phyloP scores from a whole-genome alignment of 352 stramenopile genomes.

The Phytophthora cactorum region DNA sequence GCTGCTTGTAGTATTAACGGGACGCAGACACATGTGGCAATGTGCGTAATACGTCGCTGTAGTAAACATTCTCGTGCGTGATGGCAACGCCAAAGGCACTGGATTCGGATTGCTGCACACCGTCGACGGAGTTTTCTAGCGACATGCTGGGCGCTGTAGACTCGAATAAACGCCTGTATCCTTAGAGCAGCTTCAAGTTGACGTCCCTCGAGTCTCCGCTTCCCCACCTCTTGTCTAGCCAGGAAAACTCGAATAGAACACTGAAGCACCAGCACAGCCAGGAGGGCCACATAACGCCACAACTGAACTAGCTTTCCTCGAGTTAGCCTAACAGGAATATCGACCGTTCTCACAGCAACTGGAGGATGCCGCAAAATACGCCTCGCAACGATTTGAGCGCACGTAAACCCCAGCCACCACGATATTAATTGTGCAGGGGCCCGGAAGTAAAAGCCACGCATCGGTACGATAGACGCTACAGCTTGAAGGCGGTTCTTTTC shows the following conservation, averaged over 20 bases:
- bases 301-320: slow-evolving; percentile 23
- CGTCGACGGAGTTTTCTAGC: slow-evolving; percentile 32
- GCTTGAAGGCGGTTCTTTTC: background rate
- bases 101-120: slow-evolving; percentile 43
- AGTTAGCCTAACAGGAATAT: slow-evolving; percentile 47
- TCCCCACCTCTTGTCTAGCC: slow-evolving; percentile 33
- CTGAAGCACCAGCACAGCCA: slow-evolving; percentile 45
- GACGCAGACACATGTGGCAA: slow-evolving; percentile 25
- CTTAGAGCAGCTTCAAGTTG: slow-evolving; percentile 28
- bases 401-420: slow-evolving; percentile 50
- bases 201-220: slow-evolving; percentile 25
- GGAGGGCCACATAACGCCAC: slow-evolving; percentile 29
- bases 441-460: slow-evolving; percentile 32
- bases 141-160: slow-evolving; percentile 39
- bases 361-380: slow-evolving; percentile 52
- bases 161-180: slow-evolving; percentile 59
- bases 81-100: slow-evolving; percentile 57
- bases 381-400: slow-evolving; percentile 20
- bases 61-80: slow-evolving; percentile 30
- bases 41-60: slow-evolving; percentile 22
- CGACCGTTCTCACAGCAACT: slow-evolving; percentile 39
- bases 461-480: slow-evolving; percentile 12
- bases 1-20: slow-evolving; percentile 27
- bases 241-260: slow-evolving; percentile 37
- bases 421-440: slow-evolving; percentile 45